Percentiles rank a stretch among this genome's conserved stretches.
Conservation (phyloP, 768 basidiomycete species). For the Tremella fuciformis region DNA sequence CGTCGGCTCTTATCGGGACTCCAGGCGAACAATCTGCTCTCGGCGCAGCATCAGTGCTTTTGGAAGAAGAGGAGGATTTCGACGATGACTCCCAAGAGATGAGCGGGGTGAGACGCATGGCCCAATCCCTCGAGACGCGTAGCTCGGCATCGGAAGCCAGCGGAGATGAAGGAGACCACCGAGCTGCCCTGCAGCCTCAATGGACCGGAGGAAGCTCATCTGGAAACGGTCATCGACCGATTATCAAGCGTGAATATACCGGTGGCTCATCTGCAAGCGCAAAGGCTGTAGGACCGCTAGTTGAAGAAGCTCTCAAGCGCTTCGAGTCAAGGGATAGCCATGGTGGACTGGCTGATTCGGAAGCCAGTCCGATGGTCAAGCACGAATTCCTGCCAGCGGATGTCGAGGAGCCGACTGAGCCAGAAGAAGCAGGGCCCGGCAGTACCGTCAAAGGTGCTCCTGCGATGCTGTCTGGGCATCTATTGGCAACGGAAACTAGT, state of each 20-base stretch:
- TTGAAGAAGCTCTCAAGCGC: background rate
- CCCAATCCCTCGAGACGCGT: constrained; percentile 28
- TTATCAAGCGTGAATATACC: constrained; percentile 10
- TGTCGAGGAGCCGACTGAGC: background rate
- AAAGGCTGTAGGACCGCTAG: background rate
- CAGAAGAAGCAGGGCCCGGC: constrained; percentile 14
- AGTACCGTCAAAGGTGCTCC: constrained; percentile 27
- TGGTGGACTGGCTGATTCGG: constrained; percentile 31
- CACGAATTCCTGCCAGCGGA: background rate
- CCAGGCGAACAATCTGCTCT: background rate
- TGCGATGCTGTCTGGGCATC: background rate
- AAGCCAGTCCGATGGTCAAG: constrained; percentile 20
- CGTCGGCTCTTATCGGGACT: background rate
- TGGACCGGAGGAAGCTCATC: constrained; percentile 33
- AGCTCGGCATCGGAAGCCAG: constrained; percentile 25
- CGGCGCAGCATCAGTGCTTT: constrained; percentile 18
- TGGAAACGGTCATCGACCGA: constrained; percentile 8
- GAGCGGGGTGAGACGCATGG: constrained; percentile 37
- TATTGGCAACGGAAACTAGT: constrained; percentile 9
- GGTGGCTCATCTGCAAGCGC: constrained; percentile 1
- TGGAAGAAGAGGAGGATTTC: constrained; percentile 37
- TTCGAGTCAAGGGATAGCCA: background rate
- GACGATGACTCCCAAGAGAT: constrained; percentile 13
- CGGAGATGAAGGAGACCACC: constrained; percentile 19
- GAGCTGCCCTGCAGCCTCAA: constrained; percentile 20